Evolutionary conservation across 345 rosid genomes (phyloP), one percentile per base, ranked within the genome.

Genomic region (Corchorus olitorius): DNA sequence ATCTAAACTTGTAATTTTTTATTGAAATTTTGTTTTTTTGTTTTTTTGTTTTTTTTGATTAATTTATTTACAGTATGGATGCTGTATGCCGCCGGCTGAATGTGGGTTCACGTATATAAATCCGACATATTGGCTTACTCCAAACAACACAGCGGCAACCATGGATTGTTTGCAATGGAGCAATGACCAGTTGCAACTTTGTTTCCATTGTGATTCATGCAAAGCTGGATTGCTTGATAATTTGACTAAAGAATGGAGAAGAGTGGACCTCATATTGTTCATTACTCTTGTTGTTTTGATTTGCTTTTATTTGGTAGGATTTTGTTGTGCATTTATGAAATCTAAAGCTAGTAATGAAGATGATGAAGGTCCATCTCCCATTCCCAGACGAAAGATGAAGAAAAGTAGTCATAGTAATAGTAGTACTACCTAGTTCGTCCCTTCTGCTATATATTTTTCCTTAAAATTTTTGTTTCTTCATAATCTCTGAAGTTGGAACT

Each of bases 111-210:
- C 90, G 5, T 91, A 89, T 60, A 86, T 89, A 75, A 89, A 87
- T 50, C 96, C 96, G 27, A 91, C 96, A 0, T 85, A 91, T 34
- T 91, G 96, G 93, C 88, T 91, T 22, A 88, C 88, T 74, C 93
- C 93, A 22, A 89, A 88, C 22, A 75, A 91, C 89, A 88, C 63
- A 17, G 90, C 73, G 46, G 79, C 73, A 1, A 70, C 39, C 48
- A 56, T 66, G 67, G 78, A 76, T 56, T 76, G 78, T 56, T 58
- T 76, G 65, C 64, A 76, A 1, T 76, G 78, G 78, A 76, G 73
- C 59, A 67, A 76, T 46, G 78, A 76, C 16, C 78, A 76, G 52
- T 66, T 66, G 65, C 65, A 54, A 41, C 65, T 76, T 1, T 76
- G 78, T 65, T 76, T 55, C 59, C 62, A 65, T n/a, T 67, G 73